Percentiles rank a stretch among this genome's conserved stretches.
Evolutionary conservation across 768 basidiomycete species (phyloP).

Genomic region (Gymnopilus junonius): DNA sequence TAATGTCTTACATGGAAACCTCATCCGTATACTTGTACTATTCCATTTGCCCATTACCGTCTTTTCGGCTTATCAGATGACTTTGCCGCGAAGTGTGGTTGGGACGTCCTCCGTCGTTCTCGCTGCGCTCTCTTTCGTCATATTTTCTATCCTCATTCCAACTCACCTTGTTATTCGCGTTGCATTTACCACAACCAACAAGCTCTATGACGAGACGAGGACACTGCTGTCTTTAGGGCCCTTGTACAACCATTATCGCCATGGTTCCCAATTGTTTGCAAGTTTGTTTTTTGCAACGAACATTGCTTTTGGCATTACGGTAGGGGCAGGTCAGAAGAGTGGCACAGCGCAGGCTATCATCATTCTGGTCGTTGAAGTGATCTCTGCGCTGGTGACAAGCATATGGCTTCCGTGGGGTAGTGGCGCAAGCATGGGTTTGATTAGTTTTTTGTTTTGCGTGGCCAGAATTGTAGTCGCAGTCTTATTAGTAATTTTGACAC

Average conservation of each 20-base stretch:
- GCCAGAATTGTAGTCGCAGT: conserved; percentile 90
- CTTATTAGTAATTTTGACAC: conserved; percentile 86
- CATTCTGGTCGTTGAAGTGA: conserved; percentile 87
- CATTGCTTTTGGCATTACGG: conserved; percentile 78
- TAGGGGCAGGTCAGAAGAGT: conserved; percentile 88
- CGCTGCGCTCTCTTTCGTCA: conserved; percentile 78
- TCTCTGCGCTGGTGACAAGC: conserved; percentile 85
- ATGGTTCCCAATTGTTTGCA: conserved; percentile 89
- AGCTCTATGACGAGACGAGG: conserved; percentile 93
- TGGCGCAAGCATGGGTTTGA: conserved; percentile 95
- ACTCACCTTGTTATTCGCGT: conserved; percentile 78
- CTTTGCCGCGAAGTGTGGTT: conserved; percentile 52
- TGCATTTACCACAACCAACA: conserved; percentile 78
- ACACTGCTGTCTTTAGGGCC: conserved; percentile 91
- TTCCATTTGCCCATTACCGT: conserved; percentile 96
- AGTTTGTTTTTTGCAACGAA: conserved; percentile 82
- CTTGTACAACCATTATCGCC: conserved; percentile 93
- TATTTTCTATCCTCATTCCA: conserved; percentile 82
- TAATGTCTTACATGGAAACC: conserved; percentile 84
- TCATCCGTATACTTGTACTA: conserved; percentile 86
- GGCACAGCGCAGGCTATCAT: conserved; percentile 93
- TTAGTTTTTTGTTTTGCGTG: conserved; percentile 93
- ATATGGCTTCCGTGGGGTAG: conserved; percentile 97
- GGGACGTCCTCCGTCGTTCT: conserved; percentile 71
- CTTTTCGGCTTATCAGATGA: conserved; percentile 89